Base-by-base conservation (phyloP, 441 rosid genomes). In the Adansonia gregorii region DNA sequence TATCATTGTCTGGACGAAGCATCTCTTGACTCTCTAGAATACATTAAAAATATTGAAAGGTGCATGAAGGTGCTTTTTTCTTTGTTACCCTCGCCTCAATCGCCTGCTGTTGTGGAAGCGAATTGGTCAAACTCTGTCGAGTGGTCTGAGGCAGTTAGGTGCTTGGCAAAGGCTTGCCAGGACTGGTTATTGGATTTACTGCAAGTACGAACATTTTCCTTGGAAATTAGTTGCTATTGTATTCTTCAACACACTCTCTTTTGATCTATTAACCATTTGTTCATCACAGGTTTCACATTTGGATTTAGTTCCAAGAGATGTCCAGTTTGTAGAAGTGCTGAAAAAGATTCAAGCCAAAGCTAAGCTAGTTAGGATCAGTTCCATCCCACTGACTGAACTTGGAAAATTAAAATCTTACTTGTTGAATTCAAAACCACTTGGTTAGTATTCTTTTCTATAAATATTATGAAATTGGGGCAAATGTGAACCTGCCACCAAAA, bases 321-420 rank as follows among this genome's bases (percentile, higher is more conserved):
- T 43, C 22, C 81, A 75, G 78, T 82, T 81, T 43, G 64, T 55
- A 61, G 83, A 84, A 74, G 80, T 76, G 78, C 78, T 89, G 35
- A 91, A 86, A 86, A 93, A 88, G 88, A 85, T 95, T 81, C 85
- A 85, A 81, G 85, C 90, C 76, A 93, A 89, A 89, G 97, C 90
- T 70, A 92, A 86, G 86, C 87, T 95, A 74, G 94, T 87, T 81
- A 83, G 87, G 83, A 82, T 77, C 63, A 89, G 92, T 58, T 78
- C 92, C 81, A 64, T 93, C 80, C 84, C 91, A 1, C 80, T 83
- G 77, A 79, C 84, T 2, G 95, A 93, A 87, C 89, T 95, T 68
- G 94, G 88, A 67, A 87, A 81, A 84, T 66, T 89, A 76, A 95
- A 93, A 81, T 88, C 91, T 79, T 79, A 72, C 68, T 49, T 95